These are phyloP conservation scores for Penicillium roqueforti DNA, from an alignment of 495 filamentous ascomycete genomes.

Conservation along the genomic window DNA sequence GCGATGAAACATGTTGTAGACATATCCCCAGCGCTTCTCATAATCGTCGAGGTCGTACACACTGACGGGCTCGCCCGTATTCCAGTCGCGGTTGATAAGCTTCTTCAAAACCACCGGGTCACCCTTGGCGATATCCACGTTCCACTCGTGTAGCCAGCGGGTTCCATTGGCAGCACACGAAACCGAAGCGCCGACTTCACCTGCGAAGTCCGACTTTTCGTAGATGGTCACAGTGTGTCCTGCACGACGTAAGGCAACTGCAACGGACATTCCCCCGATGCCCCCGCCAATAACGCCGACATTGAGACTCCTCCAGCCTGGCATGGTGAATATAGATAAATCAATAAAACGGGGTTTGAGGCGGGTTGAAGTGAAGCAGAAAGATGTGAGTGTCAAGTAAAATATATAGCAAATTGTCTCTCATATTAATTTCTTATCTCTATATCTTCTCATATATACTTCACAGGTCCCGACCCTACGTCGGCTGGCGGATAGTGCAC, in stretches of 20 bases:
- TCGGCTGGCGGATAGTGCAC: slow-evolving; percentile 11
- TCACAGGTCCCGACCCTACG: neutral
- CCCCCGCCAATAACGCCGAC: slow-evolving; percentile 63
- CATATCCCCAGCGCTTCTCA: slow-evolving; percentile 42
- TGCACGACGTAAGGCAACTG: slow-evolving; percentile 59
- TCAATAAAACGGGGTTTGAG: neutral
- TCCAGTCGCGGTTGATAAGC: slow-evolving; percentile 49
- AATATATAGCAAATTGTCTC: neutral
- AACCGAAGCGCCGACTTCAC: slow-evolving; percentile 43
- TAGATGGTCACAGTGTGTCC: slow-evolving; percentile 57
- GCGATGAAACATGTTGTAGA: slow-evolving; percentile 55
- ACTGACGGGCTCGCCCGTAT: slow-evolving; percentile 42
- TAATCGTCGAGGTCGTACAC: slow-evolving; percentile 45
- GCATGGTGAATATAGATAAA: slow-evolving; percentile 8
- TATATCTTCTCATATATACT: neutral
- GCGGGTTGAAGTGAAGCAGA: neutral
- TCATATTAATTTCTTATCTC: neutral
- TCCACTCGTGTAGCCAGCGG: slow-evolving; percentile 45
- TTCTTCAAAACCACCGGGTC: slow-evolving; percentile 46
- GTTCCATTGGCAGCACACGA: slow-evolving; percentile 45
- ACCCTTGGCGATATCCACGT: slow-evolving; percentile 39
- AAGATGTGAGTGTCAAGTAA: neutral
- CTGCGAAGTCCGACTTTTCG: slow-evolving; percentile 39
- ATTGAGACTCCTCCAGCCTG: slow-evolving; percentile 36
- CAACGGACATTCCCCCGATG: slow-evolving; percentile 63